Conservation (phyloP, 345 rosid genomes). For the Lenwebbia sp. region DNA sequence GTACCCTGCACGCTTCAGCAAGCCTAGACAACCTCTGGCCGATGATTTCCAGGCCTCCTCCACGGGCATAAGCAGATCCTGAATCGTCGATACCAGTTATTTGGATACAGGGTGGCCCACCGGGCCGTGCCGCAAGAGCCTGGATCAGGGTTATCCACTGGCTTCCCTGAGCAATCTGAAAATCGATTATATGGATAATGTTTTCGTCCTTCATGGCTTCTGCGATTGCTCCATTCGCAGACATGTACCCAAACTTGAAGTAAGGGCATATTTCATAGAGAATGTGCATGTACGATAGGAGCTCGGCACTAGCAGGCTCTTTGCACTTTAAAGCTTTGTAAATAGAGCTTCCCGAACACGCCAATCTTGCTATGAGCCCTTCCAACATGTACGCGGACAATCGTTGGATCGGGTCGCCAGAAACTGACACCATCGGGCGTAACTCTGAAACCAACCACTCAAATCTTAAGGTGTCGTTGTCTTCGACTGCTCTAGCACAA, state of each 20-base stretch:
- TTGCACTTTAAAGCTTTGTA: conserved; percentile 77
- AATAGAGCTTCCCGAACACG: conserved; percentile 76
- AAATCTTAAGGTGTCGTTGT: conserved; percentile 26
- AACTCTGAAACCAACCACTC: conserved; percentile 62
- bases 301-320: conserved; percentile 70
- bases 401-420: conserved; percentile 85
- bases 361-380: conserved; percentile 75
- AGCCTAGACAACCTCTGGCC: conserved; percentile 62
- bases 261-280: conserved; percentile 88
- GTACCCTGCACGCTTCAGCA: conserved; percentile 67
- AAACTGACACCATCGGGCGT: conserved; percentile 74
- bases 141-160: conserved; percentile 94
- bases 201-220: conserved; percentile 79
- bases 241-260: conserved; percentile 89
- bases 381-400: conserved; percentile 88
- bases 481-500: conserved; percentile 74
- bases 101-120: conserved; percentile 74
- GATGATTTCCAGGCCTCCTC: conserved; percentile 77
- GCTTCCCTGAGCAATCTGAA: conserved; percentile 69
- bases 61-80: conserved; percentile 68
- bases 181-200: conserved; percentile 75
- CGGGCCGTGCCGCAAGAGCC: conserved; percentile 79
- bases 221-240: conserved; percentile 95
- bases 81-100: conserved; percentile 88
- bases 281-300: conserved; percentile 80